These are phyloP conservation scores for Trichocladium uniseriatum DNA, from an alignment of 495 filamentous ascomycete genomes.

Conservation along the genomic window DNA sequence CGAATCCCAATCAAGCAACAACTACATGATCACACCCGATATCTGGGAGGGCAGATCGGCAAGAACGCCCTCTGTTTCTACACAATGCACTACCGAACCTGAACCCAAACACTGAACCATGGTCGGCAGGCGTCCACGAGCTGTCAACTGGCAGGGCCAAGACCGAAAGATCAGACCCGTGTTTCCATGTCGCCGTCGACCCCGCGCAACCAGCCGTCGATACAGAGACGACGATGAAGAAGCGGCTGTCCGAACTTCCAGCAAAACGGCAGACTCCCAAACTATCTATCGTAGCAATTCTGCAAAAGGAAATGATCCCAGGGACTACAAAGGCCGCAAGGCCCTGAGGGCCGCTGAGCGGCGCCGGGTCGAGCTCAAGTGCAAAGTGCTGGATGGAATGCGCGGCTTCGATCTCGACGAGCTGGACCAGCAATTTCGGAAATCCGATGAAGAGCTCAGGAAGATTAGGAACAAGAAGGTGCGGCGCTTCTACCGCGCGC, in stretches of 20 bases:
- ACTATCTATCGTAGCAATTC: not conserved
- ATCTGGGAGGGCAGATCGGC: too few relatives aligned
- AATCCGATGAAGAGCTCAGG: conserved; percentile 38
- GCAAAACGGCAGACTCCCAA: conserved; percentile 12
- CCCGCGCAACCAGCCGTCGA: too few relatives aligned
- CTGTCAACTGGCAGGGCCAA: too few relatives aligned
- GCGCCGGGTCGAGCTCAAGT: conserved; percentile 28
- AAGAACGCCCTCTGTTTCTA: too few relatives aligned
- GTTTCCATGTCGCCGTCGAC: conserved; percentile 38
- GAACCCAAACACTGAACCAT: too few relatives aligned
- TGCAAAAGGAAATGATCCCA: not conserved
- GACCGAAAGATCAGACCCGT: conserved; percentile 42
- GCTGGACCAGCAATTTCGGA: conserved; percentile 30
- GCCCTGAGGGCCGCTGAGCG: conserved; percentile 6
- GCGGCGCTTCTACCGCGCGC: conserved; percentile 37
- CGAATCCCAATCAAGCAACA: too few relatives aligned
- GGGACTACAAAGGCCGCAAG: conserved; percentile 2
- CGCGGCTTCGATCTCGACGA: conserved; percentile 25
- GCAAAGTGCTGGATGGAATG: conserved; percentile 33
- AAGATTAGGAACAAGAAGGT: conserved; percentile 41
- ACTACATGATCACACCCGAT: too few relatives aligned
- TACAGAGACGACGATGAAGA: too few relatives aligned
- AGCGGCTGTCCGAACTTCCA: too few relatives aligned
- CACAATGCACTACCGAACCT: too few relatives aligned
- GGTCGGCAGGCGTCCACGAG: too few relatives aligned